Base-by-base conservation (phyloP, 208 protist genomes). In the Leishmania martiniquensis region DNA sequence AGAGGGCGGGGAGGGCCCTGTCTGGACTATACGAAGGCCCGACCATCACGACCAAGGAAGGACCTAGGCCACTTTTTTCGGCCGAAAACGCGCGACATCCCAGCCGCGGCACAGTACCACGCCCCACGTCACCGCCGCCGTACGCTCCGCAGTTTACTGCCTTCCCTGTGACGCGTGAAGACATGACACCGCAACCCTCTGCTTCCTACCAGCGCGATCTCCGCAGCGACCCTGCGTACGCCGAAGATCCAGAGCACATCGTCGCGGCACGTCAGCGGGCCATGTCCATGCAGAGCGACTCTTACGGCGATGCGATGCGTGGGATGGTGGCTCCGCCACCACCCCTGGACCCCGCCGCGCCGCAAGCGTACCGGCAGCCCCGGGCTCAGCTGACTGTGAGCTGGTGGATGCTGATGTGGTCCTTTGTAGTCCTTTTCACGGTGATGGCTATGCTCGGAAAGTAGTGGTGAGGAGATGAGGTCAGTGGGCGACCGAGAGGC, bases 311-410 rank as follows among this genome's bases (percentile, higher is more conserved):
- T 49, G 71, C 80, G 6, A 80, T 86, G 52, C 83, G 90, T 22
- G 87, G 86, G 7, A 60, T 94, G 37, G 87, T 94, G 13, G 80
- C 88, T 29, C 90, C 90, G 63, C 90, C 90, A 17, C 90, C 90
- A 15, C 88, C 85, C 17, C 59, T 73, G 17, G 71, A 81, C 37
- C 77, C 82, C 2, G 45, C 83, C 29, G 80, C 78, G 22, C 83
- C 82, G 20, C 69, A 69, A 9, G 80, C 73, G 32, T 94, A 86
- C 55, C 72, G 29, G 17, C 66, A 63, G 34, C 87, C 85, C 6
- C 81, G 76, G 5, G 83, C 89, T 44, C 77, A 85, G 5, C 81
- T 93, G 6, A 79, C 77, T 25, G 73, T 75, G 39, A 13, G 63
- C 6, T 93, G 87, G 87, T 93, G 87, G 87, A 66, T 44, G 29